Percentiles rank a stretch among this genome's conserved stretches.
These are phyloP conservation scores for Colletotrichum tropicicola DNA, from an alignment of 2,329 filamentous ascomycete genomes.

Conservation along the genomic window DNA sequence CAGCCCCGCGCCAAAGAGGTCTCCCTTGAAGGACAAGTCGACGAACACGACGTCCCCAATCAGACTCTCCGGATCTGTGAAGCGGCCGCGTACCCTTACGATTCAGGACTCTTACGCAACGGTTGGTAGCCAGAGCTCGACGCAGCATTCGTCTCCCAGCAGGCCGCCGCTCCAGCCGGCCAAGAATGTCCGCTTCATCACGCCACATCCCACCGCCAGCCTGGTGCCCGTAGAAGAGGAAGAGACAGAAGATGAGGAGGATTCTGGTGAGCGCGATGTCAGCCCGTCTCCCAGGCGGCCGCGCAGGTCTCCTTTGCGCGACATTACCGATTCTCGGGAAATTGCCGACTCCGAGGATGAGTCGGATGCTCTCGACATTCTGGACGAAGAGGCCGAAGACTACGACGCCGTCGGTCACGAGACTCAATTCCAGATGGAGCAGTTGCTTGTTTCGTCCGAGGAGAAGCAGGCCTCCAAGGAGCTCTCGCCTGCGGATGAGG, in stretches of 20 bases:
- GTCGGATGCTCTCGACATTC: constrained; percentile 24
- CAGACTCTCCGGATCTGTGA: constrained; percentile 26
- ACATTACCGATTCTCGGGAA: constrained; percentile 32
- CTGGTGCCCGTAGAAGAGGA: constrained; percentile 8
- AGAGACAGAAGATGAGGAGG: constrained; percentile 18
- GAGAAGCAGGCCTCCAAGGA: constrained; percentile 7
- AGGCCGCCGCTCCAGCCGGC: constrained; percentile 35
- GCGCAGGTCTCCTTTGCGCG: constrained; percentile 32
- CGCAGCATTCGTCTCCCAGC: constrained; percentile 14
- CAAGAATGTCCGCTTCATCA: constrained; percentile 30
- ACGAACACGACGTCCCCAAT: constrained; percentile 34
- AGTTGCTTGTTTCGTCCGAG: constrained; percentile 27
- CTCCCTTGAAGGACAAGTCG: constrained; percentile 49
- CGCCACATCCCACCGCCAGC: constrained; percentile 27
- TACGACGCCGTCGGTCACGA: constrained; percentile 30
- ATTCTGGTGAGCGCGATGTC: background rate
- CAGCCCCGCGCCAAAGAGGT: constrained; percentile 42
- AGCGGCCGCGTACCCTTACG: constrained; percentile 42
- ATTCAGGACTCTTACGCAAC: constrained; percentile 57
- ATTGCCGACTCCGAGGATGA: constrained; percentile 63
- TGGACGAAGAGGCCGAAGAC: constrained; percentile 30
- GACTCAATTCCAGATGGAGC: constrained; percentile 27
- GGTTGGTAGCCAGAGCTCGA: constrained; percentile 29
- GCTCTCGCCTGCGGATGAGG: constrained; percentile 11
- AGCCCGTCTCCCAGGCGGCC: constrained; percentile 21